phyloP scores from a whole-genome alignment of 164 flowering plant species.

The Vitis vinifera region DNA sequence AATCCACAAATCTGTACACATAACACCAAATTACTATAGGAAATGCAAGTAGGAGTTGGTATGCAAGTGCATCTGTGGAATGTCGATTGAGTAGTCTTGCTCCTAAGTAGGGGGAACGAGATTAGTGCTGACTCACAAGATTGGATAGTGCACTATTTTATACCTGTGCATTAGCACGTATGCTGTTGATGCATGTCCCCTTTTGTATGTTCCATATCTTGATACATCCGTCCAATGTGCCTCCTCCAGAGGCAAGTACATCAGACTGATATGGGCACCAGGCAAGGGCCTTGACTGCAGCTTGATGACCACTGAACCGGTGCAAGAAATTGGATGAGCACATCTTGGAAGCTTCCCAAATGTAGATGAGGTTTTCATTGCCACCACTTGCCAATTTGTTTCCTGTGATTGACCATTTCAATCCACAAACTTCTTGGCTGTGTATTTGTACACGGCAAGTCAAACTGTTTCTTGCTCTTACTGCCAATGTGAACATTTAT shows the following conservation, averaged over 20 bases:
- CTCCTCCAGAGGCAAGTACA: conserved; percentile 59
- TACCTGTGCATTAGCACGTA: conserved; percentile 52
- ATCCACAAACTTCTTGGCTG: conserved; percentile 36
- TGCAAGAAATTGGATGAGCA: conserved; percentile 32
- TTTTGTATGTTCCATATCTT: conserved; percentile 51
- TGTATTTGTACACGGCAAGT: conserved; percentile 26
- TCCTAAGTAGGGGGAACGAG: background rate
- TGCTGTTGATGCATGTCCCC: conserved; percentile 41
- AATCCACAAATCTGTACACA: conserved; percentile 45
- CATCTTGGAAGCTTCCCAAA: conserved; percentile 50
- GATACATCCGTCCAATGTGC: conserved; percentile 43
- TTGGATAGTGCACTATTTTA: background rate
- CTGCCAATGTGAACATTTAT: conserved; percentile 16
- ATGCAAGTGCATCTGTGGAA: background rate
- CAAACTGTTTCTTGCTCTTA: conserved; percentile 29
- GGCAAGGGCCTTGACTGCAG: conserved; percentile 64
- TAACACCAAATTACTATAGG: background rate
- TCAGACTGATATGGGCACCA: conserved; percentile 55
- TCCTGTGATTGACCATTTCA: conserved; percentile 43
- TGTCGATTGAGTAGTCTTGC: background rate
- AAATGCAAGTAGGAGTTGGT: background rate
- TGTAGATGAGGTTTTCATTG: conserved; percentile 38
- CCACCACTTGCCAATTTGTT: conserved; percentile 48
- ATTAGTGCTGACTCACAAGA: background rate
- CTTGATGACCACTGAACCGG: conserved; percentile 32